Base-by-base conservation (phyloP, 805 yeast genomes). In the Blastobotrys muscicola region DNA sequence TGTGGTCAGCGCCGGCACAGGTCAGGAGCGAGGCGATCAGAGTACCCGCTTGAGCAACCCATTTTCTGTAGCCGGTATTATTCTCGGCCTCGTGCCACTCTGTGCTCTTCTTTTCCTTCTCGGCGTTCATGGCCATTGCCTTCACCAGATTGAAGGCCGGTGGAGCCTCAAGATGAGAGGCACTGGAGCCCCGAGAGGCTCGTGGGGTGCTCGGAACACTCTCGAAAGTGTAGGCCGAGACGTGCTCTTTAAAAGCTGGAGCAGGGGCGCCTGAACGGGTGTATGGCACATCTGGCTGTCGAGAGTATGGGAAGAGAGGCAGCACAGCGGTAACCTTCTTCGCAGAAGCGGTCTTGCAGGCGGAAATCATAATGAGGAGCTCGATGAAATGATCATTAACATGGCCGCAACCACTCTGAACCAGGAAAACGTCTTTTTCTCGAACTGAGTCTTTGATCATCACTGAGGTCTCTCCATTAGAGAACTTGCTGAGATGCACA, bases 11-110 rank as follows among this genome's bases (percentile, higher is more conserved):
- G 33, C 98, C 98, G 0, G 97, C 92, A 1, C 90, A 76, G 2
- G 86, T 83, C 50, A 92, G 67, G 48, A 92, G 66, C 53, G 86
- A 82, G 33, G 97, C 97, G 50, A 92, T 76, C 48, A 92, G 69
- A 2, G 95, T 87, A 9, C 98, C 98, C 31, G 89, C 79, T 65
- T 89, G 97, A 1, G 96, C 92, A 31, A 89, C 82, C 97, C 98
- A 92, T 52, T 86, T 81, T 58, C 85, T 85, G 64, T 87, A 85
- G 2, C 94, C 92, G 11, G 82, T 67, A 47, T 74, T 77, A 38
- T 37, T 39, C 39, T 53, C 51, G 8, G 49, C 31, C 16, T 43
- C 49, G 5, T 38, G 42, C 45, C 26, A 40, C 31, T 35, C 41
- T 36, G 34, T 10, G 8, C 33, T 38, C 36, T 12, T 10, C 29